Conservation (phyloP, 2,329 filamentous ascomycete species). For the Calonectria ilicicola region DNA sequence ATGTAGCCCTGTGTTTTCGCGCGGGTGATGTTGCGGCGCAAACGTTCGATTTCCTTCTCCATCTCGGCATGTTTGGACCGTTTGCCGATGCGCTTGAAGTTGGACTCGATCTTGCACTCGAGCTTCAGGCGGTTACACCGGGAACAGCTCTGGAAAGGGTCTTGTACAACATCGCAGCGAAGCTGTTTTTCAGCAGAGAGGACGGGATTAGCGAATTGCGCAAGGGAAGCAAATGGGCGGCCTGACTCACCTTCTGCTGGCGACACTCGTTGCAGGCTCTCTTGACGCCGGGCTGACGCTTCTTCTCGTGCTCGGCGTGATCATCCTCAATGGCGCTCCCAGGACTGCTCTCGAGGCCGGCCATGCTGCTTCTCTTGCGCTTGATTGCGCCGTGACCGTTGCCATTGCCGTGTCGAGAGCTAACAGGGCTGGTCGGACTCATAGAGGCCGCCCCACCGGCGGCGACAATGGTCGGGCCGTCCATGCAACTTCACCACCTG, state of each 20-base stretch:
- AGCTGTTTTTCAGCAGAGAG: conserved; percentile 61
- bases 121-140: conserved; percentile 84
- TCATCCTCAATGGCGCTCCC: conserved; percentile 64
- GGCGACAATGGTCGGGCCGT: conserved; percentile 60
- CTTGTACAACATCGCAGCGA: conserved; percentile 86
- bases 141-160: conserved; percentile 82
- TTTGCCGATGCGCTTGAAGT: conserved; percentile 88
- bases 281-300: conserved; percentile 77
- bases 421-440: conserved; percentile 68
- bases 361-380: conserved; percentile 69
- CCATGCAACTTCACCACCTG: conserved; percentile 54
- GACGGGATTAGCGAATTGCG: conserved; percentile 22
- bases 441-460: conserved; percentile 61
- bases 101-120: conserved; percentile 87
- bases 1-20: conserved; percentile 71
- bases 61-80: conserved; percentile 87
- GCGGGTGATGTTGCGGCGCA: conserved; percentile 71
- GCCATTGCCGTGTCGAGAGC: conserved; percentile 63
- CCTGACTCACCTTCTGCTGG: conserved; percentile 80
- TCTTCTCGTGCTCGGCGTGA: conserved; percentile 71
- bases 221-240: not conserved
- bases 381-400: conserved; percentile 56
- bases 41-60: conserved; percentile 82
- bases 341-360: conserved; percentile 69
- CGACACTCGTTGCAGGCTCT: conserved; percentile 87